phyloP scores from a whole-genome alignment of 495 filamentous ascomycete species.

The Penicillium odoratum region DNA sequence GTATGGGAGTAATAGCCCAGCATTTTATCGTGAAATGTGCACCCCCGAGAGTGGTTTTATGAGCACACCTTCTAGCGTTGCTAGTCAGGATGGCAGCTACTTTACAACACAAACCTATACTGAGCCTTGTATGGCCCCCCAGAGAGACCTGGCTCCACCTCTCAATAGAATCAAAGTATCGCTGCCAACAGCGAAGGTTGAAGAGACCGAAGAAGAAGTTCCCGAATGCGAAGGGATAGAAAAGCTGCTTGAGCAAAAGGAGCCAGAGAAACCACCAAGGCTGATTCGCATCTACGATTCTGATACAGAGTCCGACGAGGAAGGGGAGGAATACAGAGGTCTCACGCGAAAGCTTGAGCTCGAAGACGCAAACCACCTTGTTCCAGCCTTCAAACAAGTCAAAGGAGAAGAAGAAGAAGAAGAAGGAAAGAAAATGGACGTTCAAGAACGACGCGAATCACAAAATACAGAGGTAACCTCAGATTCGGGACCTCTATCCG shows the following conservation, averaged over 20 bases:
- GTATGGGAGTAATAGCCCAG: background rate
- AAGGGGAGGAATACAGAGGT: background rate
- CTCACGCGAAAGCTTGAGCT: background rate
- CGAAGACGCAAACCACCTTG: background rate
- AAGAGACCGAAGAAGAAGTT: background rate
- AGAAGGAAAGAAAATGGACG: background rate
- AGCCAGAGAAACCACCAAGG: constrained; percentile 7
- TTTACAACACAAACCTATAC: background rate
- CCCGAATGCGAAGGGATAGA: background rate
- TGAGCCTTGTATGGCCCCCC: background rate
- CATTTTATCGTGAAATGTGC: background rate
- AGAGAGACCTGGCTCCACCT: background rate
- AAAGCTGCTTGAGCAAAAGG: constrained; percentile 2
- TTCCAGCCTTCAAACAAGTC: background rate
- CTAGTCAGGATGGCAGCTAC: background rate
- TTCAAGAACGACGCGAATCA: background rate
- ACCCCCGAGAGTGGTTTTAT: background rate
- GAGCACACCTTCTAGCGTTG: background rate
- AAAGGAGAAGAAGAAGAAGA: background rate
- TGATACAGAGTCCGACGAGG: background rate
- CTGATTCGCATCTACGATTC: constrained; percentile 12
- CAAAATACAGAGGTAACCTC: background rate
- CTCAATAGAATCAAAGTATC: background rate
- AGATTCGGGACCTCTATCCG: background rate
- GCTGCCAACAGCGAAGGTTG: background rate